These are phyloP conservation scores for Acmispon strigosus DNA, from an alignment of 306 rosid species.

Conservation along the genomic window DNA sequence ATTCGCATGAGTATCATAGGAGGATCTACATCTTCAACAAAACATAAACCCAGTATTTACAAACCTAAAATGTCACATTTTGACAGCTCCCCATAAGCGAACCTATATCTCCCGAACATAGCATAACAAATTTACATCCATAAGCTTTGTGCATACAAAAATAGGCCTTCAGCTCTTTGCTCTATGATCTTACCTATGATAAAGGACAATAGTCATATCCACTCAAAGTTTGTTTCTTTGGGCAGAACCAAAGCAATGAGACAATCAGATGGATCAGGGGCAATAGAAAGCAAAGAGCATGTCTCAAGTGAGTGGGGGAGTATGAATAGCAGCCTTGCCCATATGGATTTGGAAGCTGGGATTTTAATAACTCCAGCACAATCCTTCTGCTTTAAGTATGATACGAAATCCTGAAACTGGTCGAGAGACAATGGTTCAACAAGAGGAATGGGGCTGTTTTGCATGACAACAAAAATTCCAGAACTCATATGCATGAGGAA, in stretches of 20 bases:
- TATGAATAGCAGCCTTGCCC: constrained; percentile 93
- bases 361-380: constrained; percentile 95
- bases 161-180: not conserved
- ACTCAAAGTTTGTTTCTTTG: constrained; percentile 86
- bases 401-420: constrained; percentile 93
- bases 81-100: not conserved
- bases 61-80: no score
- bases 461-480: not conserved
- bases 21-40: no score
- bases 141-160: not conserved
- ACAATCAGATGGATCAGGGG: constrained; percentile 62
- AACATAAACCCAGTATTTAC: no score
- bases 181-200: not conserved
- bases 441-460: not conserved
- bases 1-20: no score
- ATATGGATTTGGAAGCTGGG: constrained; percentile 66
- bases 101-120: not conserved
- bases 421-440: constrained; percentile 22
- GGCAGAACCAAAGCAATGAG: constrained; percentile 87
- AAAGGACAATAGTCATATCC: constrained; percentile 45
- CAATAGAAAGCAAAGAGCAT: constrained; percentile 71
- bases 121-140: not conserved
- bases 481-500: not conserved
- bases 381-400: constrained; percentile 92
- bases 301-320: constrained; percentile 74